Evolutionary conservation across 2,329 filamentous ascomycete genomes (phyloP).

Genomic region (Chrysosporium queenslandicum): DNA sequence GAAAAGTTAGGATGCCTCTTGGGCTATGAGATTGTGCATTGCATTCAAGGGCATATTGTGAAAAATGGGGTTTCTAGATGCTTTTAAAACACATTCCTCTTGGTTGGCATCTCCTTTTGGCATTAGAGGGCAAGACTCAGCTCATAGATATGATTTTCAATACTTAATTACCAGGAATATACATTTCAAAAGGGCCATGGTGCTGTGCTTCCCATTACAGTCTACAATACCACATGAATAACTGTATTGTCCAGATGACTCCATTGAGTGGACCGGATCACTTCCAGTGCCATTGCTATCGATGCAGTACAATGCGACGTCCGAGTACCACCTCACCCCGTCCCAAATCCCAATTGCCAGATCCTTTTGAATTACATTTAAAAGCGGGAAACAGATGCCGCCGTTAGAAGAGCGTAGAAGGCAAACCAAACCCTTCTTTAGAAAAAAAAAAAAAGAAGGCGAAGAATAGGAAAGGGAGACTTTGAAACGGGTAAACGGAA

Average conservation of each 20-base stretch:
- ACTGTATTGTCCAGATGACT: no score
- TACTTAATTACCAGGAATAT: no score
- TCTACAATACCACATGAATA: no score
- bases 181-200: no score
- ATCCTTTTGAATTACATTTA: constrained; percentile 7
- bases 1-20: not conserved
- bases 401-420: not conserved
- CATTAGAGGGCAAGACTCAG: no score
- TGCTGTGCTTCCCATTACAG: no score
- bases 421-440: not conserved
- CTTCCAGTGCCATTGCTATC: not conserved
- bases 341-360: not conserved
- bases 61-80: not conserved
- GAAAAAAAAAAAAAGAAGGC: not conserved
- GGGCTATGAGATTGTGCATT: not conserved
- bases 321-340: not conserved
- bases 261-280: no score
- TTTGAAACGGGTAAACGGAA: no score
- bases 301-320: not conserved
- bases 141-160: no score
- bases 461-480: not conserved
- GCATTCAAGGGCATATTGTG: not conserved
- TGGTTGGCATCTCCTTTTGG: no score
- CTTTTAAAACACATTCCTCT: not conserved
- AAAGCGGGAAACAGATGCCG: not conserved